Evolutionary conservation across 2,329 filamentous ascomycete species (phyloP).

Genomic region (Arthrocladium fulminans): DNA sequence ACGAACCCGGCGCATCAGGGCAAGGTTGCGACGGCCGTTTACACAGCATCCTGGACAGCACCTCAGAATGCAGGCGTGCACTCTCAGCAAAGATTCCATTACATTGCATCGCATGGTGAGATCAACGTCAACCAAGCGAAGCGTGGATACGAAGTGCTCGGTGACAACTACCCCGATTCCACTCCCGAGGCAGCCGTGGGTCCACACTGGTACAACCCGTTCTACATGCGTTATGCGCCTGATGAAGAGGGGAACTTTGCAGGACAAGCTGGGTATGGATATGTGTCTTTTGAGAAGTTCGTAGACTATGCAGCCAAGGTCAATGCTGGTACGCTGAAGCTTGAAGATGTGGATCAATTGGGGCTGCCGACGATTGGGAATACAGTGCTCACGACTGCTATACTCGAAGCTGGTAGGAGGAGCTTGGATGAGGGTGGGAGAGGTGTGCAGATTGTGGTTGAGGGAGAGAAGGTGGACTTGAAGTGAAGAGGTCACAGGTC

Average conservation of each 20-base stretch:
- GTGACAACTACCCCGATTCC: constrained; percentile 52
- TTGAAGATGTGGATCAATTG: constrained; percentile 69
- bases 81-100: constrained; percentile 95
- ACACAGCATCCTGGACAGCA: constrained; percentile 90
- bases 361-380: constrained; percentile 78
- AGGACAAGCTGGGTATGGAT: constrained; percentile 85
- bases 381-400: constrained; percentile 84
- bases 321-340: constrained; percentile 62
- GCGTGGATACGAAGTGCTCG: constrained; percentile 88
- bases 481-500: constrained; percentile 37
- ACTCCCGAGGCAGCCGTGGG: constrained; percentile 38
- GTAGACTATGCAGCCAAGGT: constrained; percentile 74
- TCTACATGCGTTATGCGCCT: constrained; percentile 90
- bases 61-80: constrained; percentile 91
- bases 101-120: constrained; percentile 75
- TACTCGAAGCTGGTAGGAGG: constrained; percentile 74
- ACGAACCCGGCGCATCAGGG: constrained; percentile 40
- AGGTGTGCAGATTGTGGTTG: constrained; percentile 61
- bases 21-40: constrained; percentile 76
- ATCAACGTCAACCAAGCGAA: constrained; percentile 88
- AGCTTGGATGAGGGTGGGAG: constrained; percentile 75
- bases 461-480: constrained; percentile 36
- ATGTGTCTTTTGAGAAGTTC: constrained; percentile 93
- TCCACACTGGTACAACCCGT: constrained; percentile 83
- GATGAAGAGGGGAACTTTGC: constrained; percentile 93